Evolutionary conservation across 352 stramenopile genomes (phyloP), one percentile per base, ranked within the genome.

Genomic region (Phytophthora cactorum): DNA sequence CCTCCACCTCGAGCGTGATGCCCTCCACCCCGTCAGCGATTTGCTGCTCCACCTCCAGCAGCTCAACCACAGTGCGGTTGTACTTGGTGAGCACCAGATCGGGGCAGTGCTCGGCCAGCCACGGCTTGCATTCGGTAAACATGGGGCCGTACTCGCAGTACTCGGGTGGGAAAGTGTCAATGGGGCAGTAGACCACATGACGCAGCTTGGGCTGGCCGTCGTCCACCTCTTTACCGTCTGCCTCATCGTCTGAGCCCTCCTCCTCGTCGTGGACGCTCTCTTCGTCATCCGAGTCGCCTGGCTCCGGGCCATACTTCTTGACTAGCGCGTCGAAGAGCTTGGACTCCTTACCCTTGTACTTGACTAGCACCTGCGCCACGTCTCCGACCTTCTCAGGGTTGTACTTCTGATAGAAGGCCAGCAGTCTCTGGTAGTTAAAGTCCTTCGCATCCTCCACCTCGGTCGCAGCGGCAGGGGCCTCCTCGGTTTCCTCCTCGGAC

Each of bases 131-230:
- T 66, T 95, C 84, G 51, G 93, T 80, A 68, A 95, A 95, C 73
- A 91, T 83, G 29, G 88, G 82, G 34, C 88, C 86, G 61, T 94
- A 95, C 60, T 95, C 88, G 65, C 88, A 95, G 74, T 93, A 95
- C 74, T 95, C 88, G 29, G 88, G 71, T 55, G 88, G 88, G 34
- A 95, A 73, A 58, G 86, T 89, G 67, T 95, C 87, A 52, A 95
- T 82, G n/a, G 87, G 87, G 52, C 87, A 95, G 71, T 95, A 95
- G 17, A 85, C 46, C n/a, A 95, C 79, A 11, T 68, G 73, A 55
- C 79, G 79, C 28, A 87, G 72, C 76, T 91, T 88, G 25, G 74
- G 72, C n/a, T 70, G 64, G 15, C 66, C 73, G 52, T 75, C 66
- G 0, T 79, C 70, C 2, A 81, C 64, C 0, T 84, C 79, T 0